Evolutionary conservation across 345 rosid species (phyloP).

Genomic region (Eucalyptus pumila): DNA sequence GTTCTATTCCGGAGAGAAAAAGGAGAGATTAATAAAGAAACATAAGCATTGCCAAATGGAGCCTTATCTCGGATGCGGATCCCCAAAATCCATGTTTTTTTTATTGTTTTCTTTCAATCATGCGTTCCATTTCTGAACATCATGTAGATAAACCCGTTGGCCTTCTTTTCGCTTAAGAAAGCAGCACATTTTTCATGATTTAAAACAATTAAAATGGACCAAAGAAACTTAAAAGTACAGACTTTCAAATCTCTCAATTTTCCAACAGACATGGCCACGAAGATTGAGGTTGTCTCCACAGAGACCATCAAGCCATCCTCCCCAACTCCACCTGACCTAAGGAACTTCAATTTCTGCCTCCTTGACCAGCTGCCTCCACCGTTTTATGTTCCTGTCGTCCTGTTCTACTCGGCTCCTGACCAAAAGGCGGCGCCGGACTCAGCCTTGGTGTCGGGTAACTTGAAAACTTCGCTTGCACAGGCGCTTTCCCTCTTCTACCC

Average conservation of each 20-base stretch:
- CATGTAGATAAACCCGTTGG: no score
- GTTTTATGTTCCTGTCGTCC: background rate
- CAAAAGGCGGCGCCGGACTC: background rate
- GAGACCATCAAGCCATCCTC: background rate
- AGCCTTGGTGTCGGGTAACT: background rate
- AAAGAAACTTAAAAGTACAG: background rate
- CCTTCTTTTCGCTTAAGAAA: no score
- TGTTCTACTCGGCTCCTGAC: background rate
- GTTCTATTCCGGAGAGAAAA: no score
- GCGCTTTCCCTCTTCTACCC: background rate
- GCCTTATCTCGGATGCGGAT: no score
- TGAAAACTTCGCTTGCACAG: background rate
- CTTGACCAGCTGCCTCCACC: background rate
- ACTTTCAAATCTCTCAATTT: background rate
- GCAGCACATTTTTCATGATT: no score
- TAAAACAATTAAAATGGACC: background rate
- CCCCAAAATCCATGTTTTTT: no score
- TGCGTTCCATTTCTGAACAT: no score
- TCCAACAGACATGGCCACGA: background rate
- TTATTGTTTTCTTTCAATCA: no score
- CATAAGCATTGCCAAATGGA: no score
- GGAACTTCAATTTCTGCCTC: background rate
- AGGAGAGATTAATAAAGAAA: no score
- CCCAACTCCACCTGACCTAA: background rate
- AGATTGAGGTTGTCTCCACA: background rate